Percentiles rank a stretch among this genome's conserved stretches.
These are phyloP conservation scores for Beauveria scarabaeidicola DNA, from an alignment of 2,329 filamentous ascomycete species.

Conservation along the genomic window DNA sequence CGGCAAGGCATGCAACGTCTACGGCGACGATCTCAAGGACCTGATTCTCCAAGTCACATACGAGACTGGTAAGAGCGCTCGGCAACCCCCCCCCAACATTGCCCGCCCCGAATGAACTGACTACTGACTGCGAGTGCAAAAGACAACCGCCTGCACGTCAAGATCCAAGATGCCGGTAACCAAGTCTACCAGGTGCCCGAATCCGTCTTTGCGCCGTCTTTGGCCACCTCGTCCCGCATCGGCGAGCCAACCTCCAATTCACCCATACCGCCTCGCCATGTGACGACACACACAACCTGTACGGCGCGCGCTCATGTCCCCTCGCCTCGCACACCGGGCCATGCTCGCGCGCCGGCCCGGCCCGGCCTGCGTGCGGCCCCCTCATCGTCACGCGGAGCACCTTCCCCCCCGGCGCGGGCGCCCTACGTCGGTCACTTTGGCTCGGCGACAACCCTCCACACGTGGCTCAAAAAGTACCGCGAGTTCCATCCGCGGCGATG, in stretches of 20 bases:
- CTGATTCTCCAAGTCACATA: conserved; percentile 53
- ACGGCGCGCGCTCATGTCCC: conserved; percentile 69
- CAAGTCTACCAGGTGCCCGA: conserved; percentile 64
- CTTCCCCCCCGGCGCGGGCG: conserved; percentile 63
- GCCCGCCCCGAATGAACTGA: background rate
- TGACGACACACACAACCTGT: conserved; percentile 74
- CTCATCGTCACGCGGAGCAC: conserved; percentile 69
- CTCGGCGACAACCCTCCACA: conserved; percentile 35
- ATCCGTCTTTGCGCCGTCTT: conserved; percentile 47
- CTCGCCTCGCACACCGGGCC: conserved; percentile 49
- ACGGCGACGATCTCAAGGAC: conserved; percentile 18
- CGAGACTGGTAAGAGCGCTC: conserved; percentile 42
- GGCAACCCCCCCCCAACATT: background rate
- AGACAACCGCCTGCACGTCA: conserved; percentile 61
- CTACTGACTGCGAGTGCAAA: conserved; percentile 35
- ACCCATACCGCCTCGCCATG: conserved; percentile 34
- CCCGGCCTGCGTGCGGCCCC: conserved; percentile 56
- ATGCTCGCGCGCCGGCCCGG: conserved; percentile 58
- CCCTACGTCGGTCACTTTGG: conserved; percentile 55
- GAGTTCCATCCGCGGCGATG: conserved; percentile 49
- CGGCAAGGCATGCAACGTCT: conserved; percentile 18
- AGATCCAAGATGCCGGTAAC: conserved; percentile 57
- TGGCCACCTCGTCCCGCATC: conserved; percentile 56
- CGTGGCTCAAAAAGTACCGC: conserved; percentile 52
- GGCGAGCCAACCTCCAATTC: conserved; percentile 47